Evolutionary conservation across 108 stramenopile species (phyloP), one percentile per base, ranked within the genome.

Genomic region (Skeletonema marinoi): DNA sequence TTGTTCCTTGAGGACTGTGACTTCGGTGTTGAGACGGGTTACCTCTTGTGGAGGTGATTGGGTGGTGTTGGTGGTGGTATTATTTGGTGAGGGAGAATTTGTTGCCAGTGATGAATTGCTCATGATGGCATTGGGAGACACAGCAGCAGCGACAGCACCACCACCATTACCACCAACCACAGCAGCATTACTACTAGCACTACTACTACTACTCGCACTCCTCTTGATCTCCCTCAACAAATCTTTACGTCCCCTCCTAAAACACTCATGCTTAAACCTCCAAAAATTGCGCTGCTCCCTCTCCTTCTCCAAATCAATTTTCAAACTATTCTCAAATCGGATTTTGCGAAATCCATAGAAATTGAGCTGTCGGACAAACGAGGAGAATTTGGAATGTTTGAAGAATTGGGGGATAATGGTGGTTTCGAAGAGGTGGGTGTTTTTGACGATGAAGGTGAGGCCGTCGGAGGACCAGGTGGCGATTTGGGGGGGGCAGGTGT

Each of bases 331-430:
- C 2, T 51, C 85, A 44, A 88, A 88, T 71, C 89, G 88, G 65
- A 95, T 88, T 66, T 95, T 95, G 42, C 91, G 85, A 58, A 95
- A 95, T 42, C 91, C 90, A 65, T 97, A 98, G 71, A 98, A 94
- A 75, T 98, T 98, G 51, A 98, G 89, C 83, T 97, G 98, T 29
- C 94, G 84, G 9, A 89, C 88, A 68, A 97, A 97, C 58, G 85
- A 88, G 30, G 81, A 81, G 68, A 95, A 97, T 78, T 98, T 98
- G 65, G 84, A 87, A 77, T 98, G 97, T 71, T 98, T 98, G 88
- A 98, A 98, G 78, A 92, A 98, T 77, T 96, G 89, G 7, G 97
- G 97, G 44, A 98, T 93, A 68, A 93, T 88, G 7, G 79, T 78
- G 51, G 80, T 78, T 76, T 91, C 94, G 65, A 95, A 92, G 17